Evolutionary conservation across 1,284 basidiomycete species (phyloP).

Genomic region (Papiliotrema fonsecae): DNA sequence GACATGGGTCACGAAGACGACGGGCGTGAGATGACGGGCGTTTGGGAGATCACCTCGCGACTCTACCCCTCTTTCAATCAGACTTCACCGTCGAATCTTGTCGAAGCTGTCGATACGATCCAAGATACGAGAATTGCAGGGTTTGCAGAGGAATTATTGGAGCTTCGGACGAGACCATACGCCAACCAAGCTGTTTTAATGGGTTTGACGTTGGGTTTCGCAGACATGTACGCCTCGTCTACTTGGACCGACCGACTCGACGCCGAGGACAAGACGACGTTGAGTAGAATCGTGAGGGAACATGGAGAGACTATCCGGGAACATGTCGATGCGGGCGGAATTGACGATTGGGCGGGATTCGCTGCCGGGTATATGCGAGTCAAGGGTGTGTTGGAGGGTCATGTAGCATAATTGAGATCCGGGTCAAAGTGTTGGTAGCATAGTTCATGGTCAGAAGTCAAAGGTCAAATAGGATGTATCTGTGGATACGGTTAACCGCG

Average conservation of each 20-base stretch:
- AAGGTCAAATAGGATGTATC: no score
- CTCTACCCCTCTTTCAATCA: background rate
- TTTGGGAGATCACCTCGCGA: background rate
- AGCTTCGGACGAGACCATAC: background rate
- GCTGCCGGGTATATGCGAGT: background rate
- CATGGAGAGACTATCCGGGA: background rate
- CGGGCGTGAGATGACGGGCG: background rate
- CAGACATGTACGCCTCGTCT: background rate
- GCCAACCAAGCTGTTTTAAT: background rate
- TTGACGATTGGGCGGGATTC: background rate
- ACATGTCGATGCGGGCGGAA: background rate
- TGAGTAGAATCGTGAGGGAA: background rate
- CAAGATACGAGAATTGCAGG: background rate
- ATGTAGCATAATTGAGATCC: no score
- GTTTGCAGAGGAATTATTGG: background rate
- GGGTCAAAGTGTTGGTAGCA: no score
- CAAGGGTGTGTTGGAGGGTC: no score
- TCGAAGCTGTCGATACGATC: background rate
- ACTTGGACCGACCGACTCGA: background rate
- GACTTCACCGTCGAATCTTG: background rate
- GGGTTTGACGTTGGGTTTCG: background rate
- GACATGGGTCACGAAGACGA: background rate
- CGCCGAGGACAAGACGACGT: background rate
- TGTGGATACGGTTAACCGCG: no score
- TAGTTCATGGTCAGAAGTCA: no score